phyloP scores from a whole-genome alignment of 441 rosid species.

The Euphorbia celastroides region DNA sequence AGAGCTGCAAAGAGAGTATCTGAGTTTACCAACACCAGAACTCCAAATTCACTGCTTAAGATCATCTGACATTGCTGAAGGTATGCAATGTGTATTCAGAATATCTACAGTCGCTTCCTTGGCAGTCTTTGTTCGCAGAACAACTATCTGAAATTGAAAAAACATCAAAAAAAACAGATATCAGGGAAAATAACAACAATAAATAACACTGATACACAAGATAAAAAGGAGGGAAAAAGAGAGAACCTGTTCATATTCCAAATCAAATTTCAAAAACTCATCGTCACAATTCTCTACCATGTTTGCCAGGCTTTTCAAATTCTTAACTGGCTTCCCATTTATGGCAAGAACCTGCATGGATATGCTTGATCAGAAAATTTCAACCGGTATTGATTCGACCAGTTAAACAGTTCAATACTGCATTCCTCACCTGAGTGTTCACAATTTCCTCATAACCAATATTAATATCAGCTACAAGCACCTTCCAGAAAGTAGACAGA shows the following conservation, averaged over 20 bases:
- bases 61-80: constrained; percentile 86
- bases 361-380: not conserved
- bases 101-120: constrained; percentile 76
- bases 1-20: constrained; percentile 3
- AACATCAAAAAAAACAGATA: not conserved
- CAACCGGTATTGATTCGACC: constrained; percentile 2
- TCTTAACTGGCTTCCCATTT: constrained; percentile 80
- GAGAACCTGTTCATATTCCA: constrained; percentile 81
- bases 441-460: constrained; percentile 91
- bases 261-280: constrained; percentile 72
- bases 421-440: constrained; percentile 70
- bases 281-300: constrained; percentile 82
- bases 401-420: not conserved
- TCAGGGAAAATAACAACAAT: not conserved
- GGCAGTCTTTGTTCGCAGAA: constrained; percentile 60
- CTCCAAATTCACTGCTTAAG: constrained; percentile 43
- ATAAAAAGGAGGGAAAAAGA: constrained; percentile 9
- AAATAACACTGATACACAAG: not conserved
- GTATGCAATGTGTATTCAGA: constrained; percentile 80
- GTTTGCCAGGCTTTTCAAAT: constrained; percentile 68
- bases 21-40: constrained; percentile 10
- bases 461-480: constrained; percentile 92
- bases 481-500: constrained; percentile 36
- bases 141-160: constrained; percentile 47
- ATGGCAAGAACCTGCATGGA: constrained; percentile 62